phyloP scores from a whole-genome alignment of 352 stramenopile genomes.

The Globisporangium carolinianum region DNA sequence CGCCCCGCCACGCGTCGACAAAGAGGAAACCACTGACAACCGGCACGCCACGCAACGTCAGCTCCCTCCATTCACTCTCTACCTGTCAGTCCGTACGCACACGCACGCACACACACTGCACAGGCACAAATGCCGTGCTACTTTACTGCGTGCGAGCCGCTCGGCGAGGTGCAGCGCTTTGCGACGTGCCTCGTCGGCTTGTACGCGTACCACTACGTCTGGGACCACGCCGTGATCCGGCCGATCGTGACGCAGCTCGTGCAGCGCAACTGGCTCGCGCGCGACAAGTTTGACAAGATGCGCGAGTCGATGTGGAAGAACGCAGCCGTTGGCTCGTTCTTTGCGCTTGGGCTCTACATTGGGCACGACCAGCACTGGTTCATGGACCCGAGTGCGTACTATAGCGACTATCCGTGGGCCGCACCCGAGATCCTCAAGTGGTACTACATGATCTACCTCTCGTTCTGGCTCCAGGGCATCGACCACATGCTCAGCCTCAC shows the following conservation, averaged over 20 bases:
- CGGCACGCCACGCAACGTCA: too few relatives aligned
- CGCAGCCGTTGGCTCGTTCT: slow-evolving; percentile 57
- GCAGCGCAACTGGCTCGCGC: slow-evolving; percentile 25
- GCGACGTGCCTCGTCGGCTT: slow-evolving; percentile 34
- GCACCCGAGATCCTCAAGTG: slow-evolving; percentile 50
- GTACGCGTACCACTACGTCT: slow-evolving; percentile 69
- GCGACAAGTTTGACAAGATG: slow-evolving; percentile 77
- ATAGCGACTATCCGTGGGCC: slow-evolving; percentile 39
- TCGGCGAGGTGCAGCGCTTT: slow-evolving; percentile 56
- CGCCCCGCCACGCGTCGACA: too few relatives aligned
- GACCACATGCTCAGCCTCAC: slow-evolving; percentile 82
- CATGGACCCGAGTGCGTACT: slow-evolving; percentile 66
- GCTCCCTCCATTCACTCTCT: too few relatives aligned
- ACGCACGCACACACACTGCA: too few relatives aligned
- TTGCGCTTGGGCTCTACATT: slow-evolving; percentile 52
- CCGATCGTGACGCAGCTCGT: slow-evolving; percentile 40
- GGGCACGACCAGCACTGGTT: slow-evolving; percentile 63
- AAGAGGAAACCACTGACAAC: too few relatives aligned
- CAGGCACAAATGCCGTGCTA: slow-evolving; percentile 53
- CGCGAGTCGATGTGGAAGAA: slow-evolving; percentile 83
- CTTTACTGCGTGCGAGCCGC: slow-evolving; percentile 50
- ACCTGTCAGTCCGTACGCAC: too few relatives aligned
- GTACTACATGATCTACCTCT: slow-evolving; percentile 85
- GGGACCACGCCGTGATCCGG: slow-evolving; percentile 56
- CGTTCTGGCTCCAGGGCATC: slow-evolving; percentile 78